A percentile compares a stretch with the other conserved stretches of the same genome.
phyloP scores from a whole-genome alignment of 768 basidiomycete genomes.

The Mycena polygramma region DNA sequence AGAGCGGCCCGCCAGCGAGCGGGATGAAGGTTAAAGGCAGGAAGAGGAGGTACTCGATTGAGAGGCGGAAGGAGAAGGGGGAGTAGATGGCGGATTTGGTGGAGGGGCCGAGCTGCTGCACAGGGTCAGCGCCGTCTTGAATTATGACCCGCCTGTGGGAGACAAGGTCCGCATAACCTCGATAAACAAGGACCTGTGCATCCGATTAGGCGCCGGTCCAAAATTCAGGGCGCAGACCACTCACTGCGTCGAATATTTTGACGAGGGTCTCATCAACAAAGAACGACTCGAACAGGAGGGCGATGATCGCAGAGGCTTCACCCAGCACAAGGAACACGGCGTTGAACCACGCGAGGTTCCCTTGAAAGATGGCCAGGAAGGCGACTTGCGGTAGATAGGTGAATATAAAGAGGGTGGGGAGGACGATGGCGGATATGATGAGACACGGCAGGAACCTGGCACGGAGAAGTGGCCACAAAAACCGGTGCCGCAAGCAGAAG shows the following conservation, averaged over 20 bases:
- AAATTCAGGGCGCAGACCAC: not conserved
- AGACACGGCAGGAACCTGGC: conserved; percentile 35
- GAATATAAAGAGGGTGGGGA: conserved; percentile 53
- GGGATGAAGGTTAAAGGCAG: conserved; percentile 39
- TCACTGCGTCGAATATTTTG: conserved; percentile 36
- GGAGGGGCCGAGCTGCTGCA: conserved; percentile 28
- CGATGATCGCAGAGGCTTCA: conserved; percentile 29
- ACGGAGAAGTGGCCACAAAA: conserved; percentile 32
- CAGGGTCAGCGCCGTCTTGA: conserved; percentile 25
- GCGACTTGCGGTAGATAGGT: conserved; percentile 69
- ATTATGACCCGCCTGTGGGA: conserved; percentile 30
- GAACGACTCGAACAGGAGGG: conserved; percentile 36
- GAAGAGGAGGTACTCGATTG: conserved; percentile 36
- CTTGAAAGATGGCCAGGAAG: conserved; percentile 63
- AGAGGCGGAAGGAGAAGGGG: conserved; percentile 39
- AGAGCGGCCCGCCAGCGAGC: conserved; percentile 34
- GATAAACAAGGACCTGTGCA: conserved; percentile 30
- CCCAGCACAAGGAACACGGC: conserved; percentile 37
- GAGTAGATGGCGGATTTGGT: conserved; percentile 37
- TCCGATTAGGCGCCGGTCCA: not conserved
- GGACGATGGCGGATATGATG: conserved; percentile 42
- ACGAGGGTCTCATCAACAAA: conserved; percentile 37
- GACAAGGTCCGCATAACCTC: conserved; percentile 33
- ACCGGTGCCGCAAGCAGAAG: conserved; percentile 33
- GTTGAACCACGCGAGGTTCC: conserved; percentile 63